Evolutionary conservation across 352 stramenopile genomes (phyloP).

Genomic region (Phytopythium cucurbitacearum): DNA sequence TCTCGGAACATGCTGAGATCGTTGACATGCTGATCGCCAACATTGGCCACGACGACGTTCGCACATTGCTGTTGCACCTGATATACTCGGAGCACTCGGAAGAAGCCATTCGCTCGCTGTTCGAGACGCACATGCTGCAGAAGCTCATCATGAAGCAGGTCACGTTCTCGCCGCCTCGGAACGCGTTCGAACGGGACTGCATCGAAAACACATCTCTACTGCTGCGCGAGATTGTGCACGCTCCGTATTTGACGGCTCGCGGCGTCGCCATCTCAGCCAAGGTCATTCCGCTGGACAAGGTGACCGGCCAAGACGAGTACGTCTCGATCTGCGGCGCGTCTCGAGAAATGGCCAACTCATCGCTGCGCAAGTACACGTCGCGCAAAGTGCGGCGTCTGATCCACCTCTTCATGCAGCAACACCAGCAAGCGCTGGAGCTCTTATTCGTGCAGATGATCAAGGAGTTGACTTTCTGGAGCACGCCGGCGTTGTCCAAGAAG

Average conservation of each 20-base stretch:
- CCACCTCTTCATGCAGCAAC: constrained; percentile 78
- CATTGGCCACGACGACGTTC: constrained; percentile 78
- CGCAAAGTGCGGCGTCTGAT: constrained; percentile 82
- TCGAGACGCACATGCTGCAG: constrained; percentile 65
- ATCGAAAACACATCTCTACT: constrained; percentile 82
- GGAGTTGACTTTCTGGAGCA: constrained; percentile 82
- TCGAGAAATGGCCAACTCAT: constrained; percentile 77
- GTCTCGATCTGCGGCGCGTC: constrained; percentile 82
- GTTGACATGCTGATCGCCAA: constrained; percentile 79
- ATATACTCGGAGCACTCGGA: constrained; percentile 86
- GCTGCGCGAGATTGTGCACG: constrained; percentile 76
- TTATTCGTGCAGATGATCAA: constrained; percentile 83
- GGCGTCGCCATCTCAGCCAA: constrained; percentile 85
- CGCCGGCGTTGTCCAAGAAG: constrained; percentile 21
- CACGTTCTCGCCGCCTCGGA: constrained; percentile 64
- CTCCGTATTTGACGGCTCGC: constrained; percentile 75
- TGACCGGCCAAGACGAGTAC: constrained; percentile 85
- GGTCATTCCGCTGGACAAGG: constrained; percentile 80
- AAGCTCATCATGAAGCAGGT: constrained; percentile 78
- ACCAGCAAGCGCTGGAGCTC: constrained; percentile 57
- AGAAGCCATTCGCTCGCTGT: constrained; percentile 61
- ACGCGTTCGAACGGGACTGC: constrained; percentile 65
- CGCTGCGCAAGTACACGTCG: constrained; percentile 82
- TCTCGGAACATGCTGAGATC: constrained; percentile 41
- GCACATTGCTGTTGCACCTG: constrained; percentile 69